Evolutionary conservation across 1,284 basidiomycete species (phyloP), one percentile per base, ranked within the genome.

Genomic region (Pisolithus thermaeus): DNA sequence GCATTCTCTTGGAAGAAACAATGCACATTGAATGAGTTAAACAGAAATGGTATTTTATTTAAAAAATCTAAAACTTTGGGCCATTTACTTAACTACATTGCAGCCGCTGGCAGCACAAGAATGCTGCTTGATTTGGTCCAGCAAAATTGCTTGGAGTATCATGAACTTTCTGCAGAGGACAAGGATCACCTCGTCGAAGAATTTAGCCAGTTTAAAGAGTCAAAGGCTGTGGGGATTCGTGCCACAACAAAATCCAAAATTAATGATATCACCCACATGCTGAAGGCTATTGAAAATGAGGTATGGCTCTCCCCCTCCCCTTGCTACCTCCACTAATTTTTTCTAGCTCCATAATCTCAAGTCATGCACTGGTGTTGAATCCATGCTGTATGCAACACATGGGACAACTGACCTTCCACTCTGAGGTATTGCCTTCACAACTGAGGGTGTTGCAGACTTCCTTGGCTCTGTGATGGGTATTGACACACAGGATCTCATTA

Each of bases 1-100:
- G 25, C 45, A 5, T 54, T 51, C 32, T 36, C 39, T 25, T 54
- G 52, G 52, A 54, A 51, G 41, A 43, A 47, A 23, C 9, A 25
- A 11, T 23, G 28, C 11, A 25, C 14, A 2, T 7, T 25, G 14
- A 28, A 25, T 14, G 2, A n/a, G 9, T 12, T 11, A 9, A 25
- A 42, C 8, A 7, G 27, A 25, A 42, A 27, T 25, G 22, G 41
- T 42, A 42, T n/a, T 42, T 27, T 42, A 22, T 25, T 28, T 25
- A 25, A 4, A 9, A 20, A 2, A n/a, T 41, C 7, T n/a, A 42
- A 7, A 3, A 23, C 27, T 1, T 25, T 11, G 16, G 25, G 25
- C 23, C 23, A 16, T 16, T 25, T 42, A 42, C 22, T 42, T 27
- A 25, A 27, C 20, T 5, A n/a, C 41, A 42, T 42, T 5, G 16